Evolutionary conservation across 805 yeast genomes (phyloP), one percentile per base, ranked within the genome.

Genomic region (Danielia oregonensis): DNA sequence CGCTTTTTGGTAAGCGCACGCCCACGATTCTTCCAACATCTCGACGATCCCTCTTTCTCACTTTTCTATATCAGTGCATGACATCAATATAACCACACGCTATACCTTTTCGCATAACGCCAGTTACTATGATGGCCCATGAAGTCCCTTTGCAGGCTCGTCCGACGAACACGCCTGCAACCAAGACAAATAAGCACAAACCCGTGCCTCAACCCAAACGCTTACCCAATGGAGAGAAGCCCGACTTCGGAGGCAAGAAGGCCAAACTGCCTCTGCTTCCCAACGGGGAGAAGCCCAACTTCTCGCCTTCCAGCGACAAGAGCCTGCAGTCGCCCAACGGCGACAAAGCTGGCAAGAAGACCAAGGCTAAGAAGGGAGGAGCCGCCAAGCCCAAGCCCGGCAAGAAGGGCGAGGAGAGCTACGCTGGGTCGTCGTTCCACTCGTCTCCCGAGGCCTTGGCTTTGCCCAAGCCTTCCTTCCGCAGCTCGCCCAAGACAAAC

Each of bases 351-450:
- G 10, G 24, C 30, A 26, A 32, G 18, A 18, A 17, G 11, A n/a
- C 17, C 11, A 24, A 36, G 27, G 14, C 33, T 30, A 37, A 44
- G 31, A 35, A 34, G 26, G 26, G 25, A 2, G 29, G 13, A 6
- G 25, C 7, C 23, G 23, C 36, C n/a, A 32, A 21, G 22, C 22
- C 16, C 12, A 21, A 26, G 4, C 5, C 34, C 10, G 30, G 28
- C 25, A 39, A 24, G 46, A 41, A 44, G 32, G 46, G 22, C 13
- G 61, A 54, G 34, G 63, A 62, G 18, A 60, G 65, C 33, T 74
- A 73, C 52, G 80, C 80, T 34, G 80, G 80, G 19, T 69, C 78
- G 24, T 70, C 79, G 24, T 74, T 74, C 49, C 76, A 71, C 49
- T 68, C 75, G 21, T 72, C 77, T 16, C 80, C 80, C 1, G 73